phyloP scores from a whole-genome alignment of 345 rosid genomes.

The Adansonia digitata region DNA sequence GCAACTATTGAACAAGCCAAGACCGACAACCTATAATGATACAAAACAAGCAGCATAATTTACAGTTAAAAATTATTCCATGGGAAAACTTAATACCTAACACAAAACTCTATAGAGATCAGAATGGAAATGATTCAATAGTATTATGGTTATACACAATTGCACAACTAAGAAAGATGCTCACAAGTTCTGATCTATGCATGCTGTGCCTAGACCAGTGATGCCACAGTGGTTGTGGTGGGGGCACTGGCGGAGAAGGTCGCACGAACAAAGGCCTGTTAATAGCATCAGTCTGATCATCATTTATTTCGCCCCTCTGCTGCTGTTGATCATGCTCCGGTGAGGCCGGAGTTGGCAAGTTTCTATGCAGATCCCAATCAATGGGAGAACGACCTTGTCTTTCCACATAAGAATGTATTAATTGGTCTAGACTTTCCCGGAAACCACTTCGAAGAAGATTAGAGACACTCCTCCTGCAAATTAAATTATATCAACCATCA shows the following conservation, averaged over 20 bases:
- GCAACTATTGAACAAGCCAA: background rate
- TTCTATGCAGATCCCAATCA: slow-evolving; percentile 91
- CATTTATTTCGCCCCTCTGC: slow-evolving; percentile 57
- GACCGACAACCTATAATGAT: background rate
- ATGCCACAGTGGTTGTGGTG: slow-evolving; percentile 96
- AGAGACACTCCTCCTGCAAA: slow-evolving; percentile 89
- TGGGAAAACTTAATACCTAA: background rate
- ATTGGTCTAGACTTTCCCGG: slow-evolving; percentile 96
- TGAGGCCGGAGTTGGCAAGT: slow-evolving; percentile 60
- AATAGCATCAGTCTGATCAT: slow-evolving; percentile 37
- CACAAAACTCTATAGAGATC: slow-evolving; percentile 7
- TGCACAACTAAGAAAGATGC: slow-evolving; percentile 22
- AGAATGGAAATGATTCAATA: background rate
- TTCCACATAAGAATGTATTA: slow-evolving; percentile 89
- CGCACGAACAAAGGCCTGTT: slow-evolving; percentile 61
- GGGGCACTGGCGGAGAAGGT: slow-evolving; percentile 81
- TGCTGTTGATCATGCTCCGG: slow-evolving; percentile 60
- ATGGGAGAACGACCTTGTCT: slow-evolving; percentile 84
- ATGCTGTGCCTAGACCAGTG: slow-evolving; percentile 92
- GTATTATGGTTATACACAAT: background rate
- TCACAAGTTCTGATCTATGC: slow-evolving; percentile 87
- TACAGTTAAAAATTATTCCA: background rate
- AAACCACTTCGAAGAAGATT: slow-evolving; percentile 96
- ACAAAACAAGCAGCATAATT: background rate
- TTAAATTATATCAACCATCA: slow-evolving; percentile 4